Evolutionary conservation across 345 rosid species (phyloP).

Genomic region (Syzygium oleosum): DNA sequence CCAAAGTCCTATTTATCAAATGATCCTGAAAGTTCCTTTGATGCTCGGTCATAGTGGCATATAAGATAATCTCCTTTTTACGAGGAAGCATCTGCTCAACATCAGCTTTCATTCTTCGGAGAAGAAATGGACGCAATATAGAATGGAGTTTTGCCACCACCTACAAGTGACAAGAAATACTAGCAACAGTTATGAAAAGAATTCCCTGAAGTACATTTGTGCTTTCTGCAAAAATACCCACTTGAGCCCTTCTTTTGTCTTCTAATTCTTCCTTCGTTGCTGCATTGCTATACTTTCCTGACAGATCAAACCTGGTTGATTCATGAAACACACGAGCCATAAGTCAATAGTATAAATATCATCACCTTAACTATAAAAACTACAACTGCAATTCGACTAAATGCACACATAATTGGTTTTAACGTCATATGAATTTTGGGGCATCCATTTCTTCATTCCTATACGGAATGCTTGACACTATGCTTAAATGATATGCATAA

Average conservation of each 20-base stretch:
- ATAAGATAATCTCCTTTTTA: conserved; percentile 86
- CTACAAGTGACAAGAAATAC: conserved; percentile 25
- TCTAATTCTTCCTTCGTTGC: conserved; percentile 51
- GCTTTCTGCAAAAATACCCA: conserved; percentile 9
- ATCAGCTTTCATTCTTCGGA: conserved; percentile 88
- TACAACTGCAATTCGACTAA: not conserved
- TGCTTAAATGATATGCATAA: not conserved
- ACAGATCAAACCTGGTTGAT: conserved; percentile 73
- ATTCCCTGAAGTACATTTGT: not conserved
- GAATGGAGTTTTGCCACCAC: conserved; percentile 90
- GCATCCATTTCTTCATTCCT: not conserved
- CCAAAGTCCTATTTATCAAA: conserved; percentile 67
- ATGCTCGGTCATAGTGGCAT: conserved; percentile 79
- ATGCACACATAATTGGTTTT: not conserved
- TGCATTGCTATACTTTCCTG: conserved; percentile 50
- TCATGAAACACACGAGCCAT: not conserved
- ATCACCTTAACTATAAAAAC: not conserved
- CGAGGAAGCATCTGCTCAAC: conserved; percentile 88
- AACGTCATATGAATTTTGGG: not conserved
- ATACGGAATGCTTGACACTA: not conserved
- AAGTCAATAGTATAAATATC: not conserved
- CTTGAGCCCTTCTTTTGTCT: conserved; percentile 81
- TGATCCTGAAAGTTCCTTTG: conserved; percentile 88
- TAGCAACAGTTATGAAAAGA: not conserved
- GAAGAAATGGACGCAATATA: conserved; percentile 92